Base-by-base conservation (phyloP, 164 flowering plant species). In the Buxus sempervirens region DNA sequence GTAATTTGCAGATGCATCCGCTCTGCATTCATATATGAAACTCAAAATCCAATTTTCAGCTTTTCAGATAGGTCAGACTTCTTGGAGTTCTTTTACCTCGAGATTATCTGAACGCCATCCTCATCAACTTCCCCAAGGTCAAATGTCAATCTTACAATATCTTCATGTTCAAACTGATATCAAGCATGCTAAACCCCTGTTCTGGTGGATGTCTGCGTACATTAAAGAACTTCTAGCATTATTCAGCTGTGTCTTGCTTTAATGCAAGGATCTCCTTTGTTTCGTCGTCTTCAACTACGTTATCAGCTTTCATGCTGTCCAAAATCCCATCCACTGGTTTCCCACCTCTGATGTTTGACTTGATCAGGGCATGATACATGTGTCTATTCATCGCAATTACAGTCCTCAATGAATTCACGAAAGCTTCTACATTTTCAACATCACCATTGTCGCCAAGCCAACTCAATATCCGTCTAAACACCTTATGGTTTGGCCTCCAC, bases 361-460 rank as follows among this genome's bases (percentile, higher is more conserved):
- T 83, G 18, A 89, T 57, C 74, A 86, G 72, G 36, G 82, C 79
- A 78, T 77, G 78, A 64, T 85, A 83, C 83, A 86, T 86, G 49
- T 73, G 57, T 64, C 77, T 77, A 57, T 75, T 71, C 54, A 78
- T 36, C 0, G 81, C 75, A 61, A 76, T 32, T 9, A 76, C 74
- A 23, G 72, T 64, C 74, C 69, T 83, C 64, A 87, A 28, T 16
- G 63, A 64, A 0, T 61, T 53, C 9, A 84, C 82, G 70, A 86
- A 86, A 51, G 73, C 71, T 67, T 82, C 84, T 15, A 61, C 81
- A 24, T 81, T 84, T 73, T 81, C 78, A 20, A 64, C 7, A 21
- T 72, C 63, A 22, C 86, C 82, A 62, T 78, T 42, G 55, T 84
- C 83, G 38, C 87, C 82, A 62, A 87, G 72, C 81, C 83, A 80